These are phyloP conservation scores for Termitomyces sp. DNA, from an alignment of 1,284 basidiomycete species.

Conservation along the genomic window DNA sequence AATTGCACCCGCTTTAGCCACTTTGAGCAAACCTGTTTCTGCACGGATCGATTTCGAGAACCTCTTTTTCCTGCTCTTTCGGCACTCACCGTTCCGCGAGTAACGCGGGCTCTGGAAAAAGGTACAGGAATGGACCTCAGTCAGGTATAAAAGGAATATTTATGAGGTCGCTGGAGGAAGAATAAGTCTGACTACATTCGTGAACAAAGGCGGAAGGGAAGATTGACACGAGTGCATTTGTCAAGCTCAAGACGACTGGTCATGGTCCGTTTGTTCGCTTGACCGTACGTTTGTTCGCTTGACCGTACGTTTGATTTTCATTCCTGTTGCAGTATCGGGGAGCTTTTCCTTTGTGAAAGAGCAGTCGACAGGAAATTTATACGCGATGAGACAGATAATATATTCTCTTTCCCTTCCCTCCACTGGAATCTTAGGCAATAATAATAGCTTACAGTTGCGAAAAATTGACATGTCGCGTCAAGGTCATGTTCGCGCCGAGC, in stretches of 20 bases:
- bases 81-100: conserved; percentile 81
- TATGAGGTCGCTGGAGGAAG: conserved; percentile 75
- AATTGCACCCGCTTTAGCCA: conserved; percentile 81
- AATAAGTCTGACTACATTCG: conserved; percentile 90
- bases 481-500: conserved; percentile 94
- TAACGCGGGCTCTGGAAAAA: conserved; percentile 87
- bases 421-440: conserved; percentile 12
- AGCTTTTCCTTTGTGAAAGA: conserved; percentile 78
- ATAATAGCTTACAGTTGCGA: conserved; percentile 54
- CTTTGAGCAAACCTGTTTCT: conserved; percentile 90
- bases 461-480: conserved; percentile 97
- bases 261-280: conserved; percentile 59
- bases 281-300: conserved; percentile 19
- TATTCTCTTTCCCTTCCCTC: conserved; percentile 17
- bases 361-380: conserved; percentile 72
- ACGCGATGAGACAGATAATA: conserved; percentile 92
- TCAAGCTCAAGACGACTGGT: conserved; percentile 91
- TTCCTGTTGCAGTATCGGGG: conserved; percentile 26
- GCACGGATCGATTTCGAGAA: conserved; percentile 96
- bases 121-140: conserved; percentile 71
- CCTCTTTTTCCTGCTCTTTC: conserved; percentile 87
- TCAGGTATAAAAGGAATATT: conserved; percentile 64
- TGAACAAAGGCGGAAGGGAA: conserved; percentile 75
- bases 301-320: conserved; percentile 17
- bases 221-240: conserved; percentile 82